A percentile compares a stretch with the other conserved stretches of the same genome.
Conservation (phyloP, 2,329 filamentous ascomycete species). For the Aspergillus phoenicis region DNA sequence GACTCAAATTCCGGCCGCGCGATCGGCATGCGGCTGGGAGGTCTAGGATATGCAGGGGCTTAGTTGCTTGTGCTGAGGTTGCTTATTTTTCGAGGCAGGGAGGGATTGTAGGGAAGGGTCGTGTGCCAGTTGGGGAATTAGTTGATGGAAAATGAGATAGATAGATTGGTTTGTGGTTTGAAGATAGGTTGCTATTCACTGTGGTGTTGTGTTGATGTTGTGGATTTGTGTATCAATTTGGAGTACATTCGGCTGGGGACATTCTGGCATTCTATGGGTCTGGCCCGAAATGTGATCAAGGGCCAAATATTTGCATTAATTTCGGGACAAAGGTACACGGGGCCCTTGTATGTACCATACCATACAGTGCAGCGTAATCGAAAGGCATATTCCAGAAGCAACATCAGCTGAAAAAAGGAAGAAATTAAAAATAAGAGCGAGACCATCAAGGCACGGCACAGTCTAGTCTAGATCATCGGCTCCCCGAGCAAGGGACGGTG, state of each 20-base stretch:
- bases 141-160: not conserved
- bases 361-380: slow-evolving; percentile 5
- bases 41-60: slow-evolving; percentile 2
- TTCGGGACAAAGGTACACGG: not conserved
- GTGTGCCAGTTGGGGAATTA: not conserved
- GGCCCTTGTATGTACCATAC: slow-evolving; percentile 17
- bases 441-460: slow-evolving; percentile 11
- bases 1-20: slow-evolving; percentile 12
- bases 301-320: not conserved
- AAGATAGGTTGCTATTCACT: not conserved
- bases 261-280: not conserved
- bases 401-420: not conserved
- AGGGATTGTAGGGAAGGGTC: not conserved
- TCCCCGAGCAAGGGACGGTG: slow-evolving; percentile 22
- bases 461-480: slow-evolving; percentile 17
- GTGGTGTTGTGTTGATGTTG: not conserved
- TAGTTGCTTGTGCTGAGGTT: not conserved
- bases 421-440: slow-evolving; percentile 7
- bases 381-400: not conserved
- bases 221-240: not conserved
- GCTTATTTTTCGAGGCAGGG: no score
- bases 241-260: not conserved
- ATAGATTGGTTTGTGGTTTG: not conserved
- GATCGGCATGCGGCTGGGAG: slow-evolving; percentile 22
- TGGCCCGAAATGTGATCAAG: not conserved